Base-by-base conservation (phyloP, 1,284 basidiomycete species). In the Tranzscheliella williamsii region DNA sequence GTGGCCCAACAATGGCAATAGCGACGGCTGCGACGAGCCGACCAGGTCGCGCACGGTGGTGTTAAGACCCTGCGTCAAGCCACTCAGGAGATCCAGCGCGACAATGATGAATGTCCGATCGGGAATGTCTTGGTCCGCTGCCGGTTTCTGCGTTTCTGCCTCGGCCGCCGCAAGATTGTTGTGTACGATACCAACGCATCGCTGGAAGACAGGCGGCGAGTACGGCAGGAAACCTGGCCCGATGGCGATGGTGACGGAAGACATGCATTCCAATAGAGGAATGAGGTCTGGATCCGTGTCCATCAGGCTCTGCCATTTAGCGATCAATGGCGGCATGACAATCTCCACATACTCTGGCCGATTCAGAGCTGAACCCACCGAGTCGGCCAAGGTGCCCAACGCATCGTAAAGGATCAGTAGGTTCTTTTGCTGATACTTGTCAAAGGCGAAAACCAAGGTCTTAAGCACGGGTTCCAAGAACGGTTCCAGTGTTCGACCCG, bases 351-450 rank as follows among this genome's bases (percentile, higher is more conserved):
- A 94, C 16, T 86, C 82, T 1, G 90, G 85, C 69, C 89, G 88
- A 72, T 90, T 88, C 51, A 99, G 80, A 5, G 91, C 89, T 33
- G 85, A 78, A 7, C 92, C 93, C 29, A 99, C 94, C 13, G 92
- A 91, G 76, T 99, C 95, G 3, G 95, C 95, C 15, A 99, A 82
- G 1, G 95, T 98, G 5, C 95, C 94, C 47, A 99, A 88, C 12
- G 95, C 95, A 76, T 99, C 95, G 78, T 98, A 98, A 29, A 99
- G 81, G 64, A 98, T 98, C 61, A 99, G 84, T 84, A 98, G 86
- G 78, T 99, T 99, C 85, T 98, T 98, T 79, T 96, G 92, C 78
- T 99, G 94, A 78, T 99, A 99, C 80, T 95, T 96, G 61, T 90
- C 86, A 79, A 98, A 98, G 0, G 95, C 95, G 63, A 90, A 87